These are phyloP conservation scores for Heritiera fomes DNA, from an alignment of 345 rosid genomes.

Conservation along the genomic window DNA sequence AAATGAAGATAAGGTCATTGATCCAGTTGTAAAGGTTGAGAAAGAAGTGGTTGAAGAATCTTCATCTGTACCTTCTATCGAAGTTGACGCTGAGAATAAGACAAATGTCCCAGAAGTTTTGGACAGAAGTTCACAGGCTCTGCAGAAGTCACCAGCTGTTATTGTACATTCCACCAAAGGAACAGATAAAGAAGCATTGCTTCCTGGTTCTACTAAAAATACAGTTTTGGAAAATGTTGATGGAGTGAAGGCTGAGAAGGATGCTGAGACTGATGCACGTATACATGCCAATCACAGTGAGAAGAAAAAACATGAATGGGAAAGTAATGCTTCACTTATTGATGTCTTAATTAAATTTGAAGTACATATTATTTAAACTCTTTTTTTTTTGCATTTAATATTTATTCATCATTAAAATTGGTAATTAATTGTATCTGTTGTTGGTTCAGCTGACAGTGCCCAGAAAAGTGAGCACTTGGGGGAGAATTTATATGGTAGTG, in stretches of 20 bases:
- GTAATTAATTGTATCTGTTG: conserved; percentile 14
- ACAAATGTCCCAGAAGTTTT: conserved; percentile 22
- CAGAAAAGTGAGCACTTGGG: conserved; percentile 37
- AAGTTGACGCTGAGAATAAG: conserved; percentile 28
- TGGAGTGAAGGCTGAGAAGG: conserved; percentile 40
- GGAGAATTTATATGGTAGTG: conserved; percentile 29
- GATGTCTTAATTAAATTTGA: background rate
- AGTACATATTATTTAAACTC: background rate
- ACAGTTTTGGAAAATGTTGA: conserved; percentile 22
- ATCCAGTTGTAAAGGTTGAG: conserved; percentile 27
- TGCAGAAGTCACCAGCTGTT: conserved; percentile 33
- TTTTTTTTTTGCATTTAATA: background rate
- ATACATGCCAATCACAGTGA: background rate
- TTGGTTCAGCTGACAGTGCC: conserved; percentile 28
- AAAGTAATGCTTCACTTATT: conserved; percentile 23
- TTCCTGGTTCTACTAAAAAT: conserved; percentile 32
- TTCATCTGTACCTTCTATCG: conserved; percentile 19
- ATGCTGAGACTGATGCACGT: conserved; percentile 23
- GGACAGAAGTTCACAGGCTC: conserved; percentile 25
- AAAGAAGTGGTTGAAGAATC: conserved; percentile 34
- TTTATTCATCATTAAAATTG: background rate
- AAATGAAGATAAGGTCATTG: conserved; percentile 36
- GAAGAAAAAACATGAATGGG: conserved; percentile 29
- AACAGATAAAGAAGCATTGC: conserved; percentile 25
- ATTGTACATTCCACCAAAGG: conserved; percentile 28